Percentiles rank a stretch among this genome's conserved stretches.
phyloP scores from a whole-genome alignment of 768 basidiomycete species.

The Leccinum boreale region DNA sequence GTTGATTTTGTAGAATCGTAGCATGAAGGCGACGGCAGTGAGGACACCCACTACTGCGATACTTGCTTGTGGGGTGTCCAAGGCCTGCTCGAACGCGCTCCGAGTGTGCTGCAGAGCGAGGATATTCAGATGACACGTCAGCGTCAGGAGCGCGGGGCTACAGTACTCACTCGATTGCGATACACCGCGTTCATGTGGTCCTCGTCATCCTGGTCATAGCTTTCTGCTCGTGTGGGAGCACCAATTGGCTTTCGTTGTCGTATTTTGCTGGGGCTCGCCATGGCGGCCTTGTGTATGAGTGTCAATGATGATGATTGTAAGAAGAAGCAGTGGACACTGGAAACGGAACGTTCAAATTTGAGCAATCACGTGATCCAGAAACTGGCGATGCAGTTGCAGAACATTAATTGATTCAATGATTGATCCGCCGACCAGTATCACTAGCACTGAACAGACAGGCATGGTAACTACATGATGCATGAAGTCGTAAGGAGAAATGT shows the following conservation, averaged over 20 bases:
- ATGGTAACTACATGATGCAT: not conserved
- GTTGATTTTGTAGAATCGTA: conserved; percentile 93
- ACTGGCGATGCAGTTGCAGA: not conserved
- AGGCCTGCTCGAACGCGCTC: conserved; percentile 55
- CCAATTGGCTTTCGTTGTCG: conserved; percentile 27
- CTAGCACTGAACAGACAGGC: not conserved
- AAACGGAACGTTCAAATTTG: conserved; percentile 1
- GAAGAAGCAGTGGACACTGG: not conserved
- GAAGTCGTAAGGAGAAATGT: not conserved
- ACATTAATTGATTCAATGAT: not conserved
- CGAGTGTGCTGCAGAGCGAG: conserved; percentile 46
- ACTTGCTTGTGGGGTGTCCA: conserved; percentile 65
- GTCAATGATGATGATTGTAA: conserved; percentile 3
- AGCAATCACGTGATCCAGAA: conserved; percentile 21
- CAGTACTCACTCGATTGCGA: conserved; percentile 44
- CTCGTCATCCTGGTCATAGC: conserved; percentile 43
- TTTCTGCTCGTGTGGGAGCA: conserved; percentile 16
- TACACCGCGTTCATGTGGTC: conserved; percentile 50
- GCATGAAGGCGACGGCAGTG: conserved; percentile 73
- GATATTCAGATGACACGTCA: conserved; percentile 12
- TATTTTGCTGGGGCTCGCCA: conserved; percentile 33
- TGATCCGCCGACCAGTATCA: not conserved
- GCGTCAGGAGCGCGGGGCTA: not conserved
- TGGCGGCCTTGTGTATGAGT: conserved; percentile 13
- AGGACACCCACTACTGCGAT: conserved; percentile 56